These are phyloP conservation scores for Podaxis rugospora DNA, from an alignment of 768 basidiomycete species.

Conservation along the genomic window DNA sequence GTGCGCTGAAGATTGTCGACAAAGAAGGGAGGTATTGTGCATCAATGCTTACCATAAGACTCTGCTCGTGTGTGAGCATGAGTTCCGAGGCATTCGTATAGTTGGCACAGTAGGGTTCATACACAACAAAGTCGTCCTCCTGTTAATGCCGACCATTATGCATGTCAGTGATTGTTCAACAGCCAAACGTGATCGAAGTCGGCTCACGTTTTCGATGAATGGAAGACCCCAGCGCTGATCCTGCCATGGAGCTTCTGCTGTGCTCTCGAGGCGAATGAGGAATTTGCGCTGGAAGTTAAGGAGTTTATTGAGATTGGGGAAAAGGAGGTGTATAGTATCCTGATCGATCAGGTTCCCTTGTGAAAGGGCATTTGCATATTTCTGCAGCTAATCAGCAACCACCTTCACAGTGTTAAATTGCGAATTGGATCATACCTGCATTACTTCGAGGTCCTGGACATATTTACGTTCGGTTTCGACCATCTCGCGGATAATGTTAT, in stretches of 20 bases:
- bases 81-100: slow-evolving; percentile 85
- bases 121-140: slow-evolving; percentile 95
- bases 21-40: slow-evolving; percentile 14
- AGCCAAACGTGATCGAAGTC: slow-evolving; percentile 1
- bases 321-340: slow-evolving; percentile 93
- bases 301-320: slow-evolving; percentile 91
- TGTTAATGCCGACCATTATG: slow-evolving; percentile 43
- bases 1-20: slow-evolving; percentile 4
- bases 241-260: slow-evolving; percentile 75
- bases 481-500: slow-evolving; percentile 82
- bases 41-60: slow-evolving; percentile 64
- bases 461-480: slow-evolving; percentile 95
- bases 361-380: slow-evolving; percentile 82
- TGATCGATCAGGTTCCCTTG: slow-evolving; percentile 85
- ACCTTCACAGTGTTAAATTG: slow-evolving; percentile 6
- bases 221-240: slow-evolving; percentile 86
- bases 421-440: slow-evolving; percentile 65
- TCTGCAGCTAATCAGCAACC: slow-evolving; percentile 41
- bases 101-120: slow-evolving; percentile 97
- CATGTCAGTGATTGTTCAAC: slow-evolving; percentile 13
- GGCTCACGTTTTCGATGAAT: slow-evolving; percentile 79
- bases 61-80: slow-evolving; percentile 82
- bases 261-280: slow-evolving; percentile 85
- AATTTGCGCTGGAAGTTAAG: slow-evolving; percentile 96
- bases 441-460: slow-evolving; percentile 92